Conservation (phyloP, 2,329 filamentous ascomycete genomes). For the Amauroascus niger region DNA sequence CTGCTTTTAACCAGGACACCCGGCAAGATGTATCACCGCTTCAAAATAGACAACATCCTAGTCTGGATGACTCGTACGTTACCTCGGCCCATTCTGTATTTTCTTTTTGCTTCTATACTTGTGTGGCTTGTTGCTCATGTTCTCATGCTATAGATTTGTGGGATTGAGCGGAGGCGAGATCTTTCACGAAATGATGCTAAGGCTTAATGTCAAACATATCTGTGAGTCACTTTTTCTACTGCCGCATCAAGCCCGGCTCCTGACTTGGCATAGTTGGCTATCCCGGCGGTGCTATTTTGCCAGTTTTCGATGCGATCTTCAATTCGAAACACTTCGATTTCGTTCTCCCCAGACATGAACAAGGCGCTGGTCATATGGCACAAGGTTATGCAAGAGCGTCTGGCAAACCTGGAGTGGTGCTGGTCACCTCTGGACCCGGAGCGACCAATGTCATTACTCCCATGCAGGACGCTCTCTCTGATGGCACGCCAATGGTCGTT, state of each 20-base stretch:
- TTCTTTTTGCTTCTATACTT: neutral
- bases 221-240: slow-evolving; percentile 52
- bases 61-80: slow-evolving; percentile 73
- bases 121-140: slow-evolving; percentile 12
- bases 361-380: slow-evolving; percentile 97
- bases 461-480: slow-evolving; percentile 89
- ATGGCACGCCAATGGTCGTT: slow-evolving; percentile 91
- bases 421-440: slow-evolving; percentile 92
- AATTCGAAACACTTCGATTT: slow-evolving; percentile 97
- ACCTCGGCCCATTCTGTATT: neutral
- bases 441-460: slow-evolving; percentile 95
- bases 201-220: slow-evolving; percentile 83
- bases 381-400: slow-evolving; percentile 91
- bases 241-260: neutral
- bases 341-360: slow-evolving; percentile 88
- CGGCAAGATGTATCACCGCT: slow-evolving; percentile 60
- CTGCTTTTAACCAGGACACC: slow-evolving; percentile 47
- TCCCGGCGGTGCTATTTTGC: slow-evolving; percentile 89
- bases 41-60: slow-evolving; percentile 48
- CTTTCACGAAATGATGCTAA: slow-evolving; percentile 98
- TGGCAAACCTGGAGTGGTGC: slow-evolving; percentile 86
- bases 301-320: slow-evolving; percentile 97
- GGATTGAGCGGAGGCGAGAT: slow-evolving; percentile 93
- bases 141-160: slow-evolving; percentile 55
- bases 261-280: slow-evolving; percentile 57